Evolutionary conservation across 2,329 filamentous ascomycete species (phyloP).

Genomic region (Fusarium torulosum): DNA sequence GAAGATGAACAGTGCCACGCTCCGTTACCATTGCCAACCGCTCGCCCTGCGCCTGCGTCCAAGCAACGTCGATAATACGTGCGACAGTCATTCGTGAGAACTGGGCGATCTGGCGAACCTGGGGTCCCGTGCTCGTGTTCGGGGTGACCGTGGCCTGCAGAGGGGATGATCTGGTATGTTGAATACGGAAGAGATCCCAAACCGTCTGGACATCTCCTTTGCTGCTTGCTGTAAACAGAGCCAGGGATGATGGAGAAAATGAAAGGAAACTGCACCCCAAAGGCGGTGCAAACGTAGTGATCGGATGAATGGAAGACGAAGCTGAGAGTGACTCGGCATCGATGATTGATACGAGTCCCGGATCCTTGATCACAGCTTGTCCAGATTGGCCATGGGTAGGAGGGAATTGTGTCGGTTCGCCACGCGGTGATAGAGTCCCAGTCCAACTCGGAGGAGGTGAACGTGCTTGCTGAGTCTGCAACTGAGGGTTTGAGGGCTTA

Average conservation of each 20-base stretch:
- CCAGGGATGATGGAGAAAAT: constrained; percentile 79
- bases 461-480: constrained; percentile 59
- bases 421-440: constrained; percentile 58
- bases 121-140: constrained; percentile 62
- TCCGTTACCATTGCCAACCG: constrained; percentile 91
- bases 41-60: constrained; percentile 85
- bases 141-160: constrained; percentile 64
- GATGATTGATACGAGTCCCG: constrained; percentile 79
- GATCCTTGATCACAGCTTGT: constrained; percentile 71
- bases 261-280: constrained; percentile 85
- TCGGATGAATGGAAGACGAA: constrained; percentile 68
- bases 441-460: constrained; percentile 65
- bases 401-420: constrained; percentile 71
- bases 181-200: constrained; percentile 80
- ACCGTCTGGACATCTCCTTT: constrained; percentile 87
- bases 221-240: constrained; percentile 81
- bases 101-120: constrained; percentile 85
- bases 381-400: constrained; percentile 78
- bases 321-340: constrained; percentile 73
- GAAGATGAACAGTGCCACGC: constrained; percentile 93
- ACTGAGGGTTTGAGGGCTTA: constrained; percentile 58
- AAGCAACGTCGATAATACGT: constrained; percentile 89
- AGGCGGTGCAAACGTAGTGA: constrained; percentile 77
- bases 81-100: constrained; percentile 94
- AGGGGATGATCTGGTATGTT: constrained; percentile 71